These are phyloP conservation scores for Penicillium glabrum DNA, from an alignment of 2,329 filamentous ascomycete species.

Conservation along the genomic window DNA sequence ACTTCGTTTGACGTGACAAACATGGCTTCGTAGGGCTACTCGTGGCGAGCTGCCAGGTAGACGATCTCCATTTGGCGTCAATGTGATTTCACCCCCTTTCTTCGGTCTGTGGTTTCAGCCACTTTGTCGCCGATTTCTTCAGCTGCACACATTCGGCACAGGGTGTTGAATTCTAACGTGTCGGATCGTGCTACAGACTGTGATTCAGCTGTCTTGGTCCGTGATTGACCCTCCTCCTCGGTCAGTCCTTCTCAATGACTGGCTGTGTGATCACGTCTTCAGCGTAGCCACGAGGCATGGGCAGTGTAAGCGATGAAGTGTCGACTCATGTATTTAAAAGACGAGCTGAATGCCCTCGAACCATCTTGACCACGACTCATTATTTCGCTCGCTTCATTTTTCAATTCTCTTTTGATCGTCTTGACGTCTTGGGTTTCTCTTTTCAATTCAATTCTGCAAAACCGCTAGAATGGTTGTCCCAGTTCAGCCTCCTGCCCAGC, in stretches of 20 bases:
- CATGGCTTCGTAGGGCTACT: background rate
- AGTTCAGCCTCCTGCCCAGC: background rate
- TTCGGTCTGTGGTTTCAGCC: background rate
- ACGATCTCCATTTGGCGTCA: background rate
- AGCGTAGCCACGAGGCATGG: background rate
- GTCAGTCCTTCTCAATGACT: background rate
- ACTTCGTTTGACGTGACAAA: background rate
- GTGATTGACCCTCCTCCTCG: background rate
- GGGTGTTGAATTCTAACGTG: background rate
- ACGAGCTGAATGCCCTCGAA: background rate
- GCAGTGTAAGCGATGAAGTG: background rate
- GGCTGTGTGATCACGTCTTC: background rate
- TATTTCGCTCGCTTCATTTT: background rate
- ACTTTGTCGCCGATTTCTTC: background rate
- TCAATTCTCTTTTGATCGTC: background rate
- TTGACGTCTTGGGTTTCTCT: background rate
- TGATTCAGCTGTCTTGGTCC: background rate
- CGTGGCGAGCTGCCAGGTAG: background rate
- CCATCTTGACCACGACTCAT: background rate
- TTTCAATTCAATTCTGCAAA: background rate
- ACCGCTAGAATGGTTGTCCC: background rate
- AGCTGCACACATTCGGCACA: background rate
- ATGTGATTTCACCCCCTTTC: background rate
- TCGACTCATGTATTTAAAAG: background rate
- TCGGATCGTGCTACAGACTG: background rate